Conservation (phyloP, 1,284 basidiomycete genomes). For the Rhodotorula sp. region DNA sequence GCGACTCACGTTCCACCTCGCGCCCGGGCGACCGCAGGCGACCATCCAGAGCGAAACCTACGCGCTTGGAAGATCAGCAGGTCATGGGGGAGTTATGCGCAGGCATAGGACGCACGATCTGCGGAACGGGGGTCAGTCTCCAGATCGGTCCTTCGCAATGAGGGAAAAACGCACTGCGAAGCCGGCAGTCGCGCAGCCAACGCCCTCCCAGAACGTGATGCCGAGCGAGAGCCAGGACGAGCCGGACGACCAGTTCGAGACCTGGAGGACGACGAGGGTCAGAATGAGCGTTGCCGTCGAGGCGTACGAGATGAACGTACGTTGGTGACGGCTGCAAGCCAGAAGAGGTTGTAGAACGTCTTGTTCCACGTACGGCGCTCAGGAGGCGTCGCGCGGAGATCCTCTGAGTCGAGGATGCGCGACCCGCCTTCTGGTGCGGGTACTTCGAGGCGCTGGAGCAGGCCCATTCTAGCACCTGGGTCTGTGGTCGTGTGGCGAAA, state of each 20-base stretch:
- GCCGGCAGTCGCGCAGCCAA: conserved; percentile 34
- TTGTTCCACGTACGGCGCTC: conserved; percentile 46
- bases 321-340: conserved; percentile 44
- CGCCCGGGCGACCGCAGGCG: conserved; percentile 47
- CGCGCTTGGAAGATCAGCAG: background rate
- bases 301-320: background rate
- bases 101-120: background rate
- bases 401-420: conserved; percentile 46
- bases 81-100: background rate
- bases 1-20: conserved; percentile 36
- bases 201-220: conserved; percentile 45
- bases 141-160: too few species aligned
- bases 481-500: background rate
- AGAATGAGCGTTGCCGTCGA: conserved; percentile 23
- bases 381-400: conserved; percentile 46
- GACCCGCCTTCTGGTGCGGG: conserved; percentile 39
- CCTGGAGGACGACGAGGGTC: background rate
- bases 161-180: background rate
- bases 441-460: conserved; percentile 32
- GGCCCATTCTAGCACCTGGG: conserved; percentile 3
- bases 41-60: conserved; percentile 48
- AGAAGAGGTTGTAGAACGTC: conserved; percentile 45
- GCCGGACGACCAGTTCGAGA: conserved; percentile 44
- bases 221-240: conserved; percentile 45
- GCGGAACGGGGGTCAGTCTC: too few species aligned